Percentiles rank a stretch among this genome's conserved stretches.
These are phyloP conservation scores for Penicillium lagena DNA, from an alignment of 495 filamentous ascomycete species.

Conservation along the genomic window DNA sequence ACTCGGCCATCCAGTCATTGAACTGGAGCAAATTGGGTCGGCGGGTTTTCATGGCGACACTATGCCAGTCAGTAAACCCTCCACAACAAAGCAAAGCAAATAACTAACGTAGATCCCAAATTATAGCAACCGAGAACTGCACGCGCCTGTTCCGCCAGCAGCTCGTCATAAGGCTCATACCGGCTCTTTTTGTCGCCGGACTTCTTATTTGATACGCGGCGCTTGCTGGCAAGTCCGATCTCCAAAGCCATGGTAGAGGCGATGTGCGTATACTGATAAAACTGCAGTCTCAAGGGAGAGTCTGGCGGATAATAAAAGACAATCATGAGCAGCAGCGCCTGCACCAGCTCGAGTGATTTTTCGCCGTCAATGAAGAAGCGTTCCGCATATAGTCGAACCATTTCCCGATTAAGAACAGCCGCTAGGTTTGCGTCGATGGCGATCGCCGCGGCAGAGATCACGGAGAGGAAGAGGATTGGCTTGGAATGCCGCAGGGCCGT, in stretches of 20 bases:
- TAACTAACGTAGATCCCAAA: constrained; percentile 33
- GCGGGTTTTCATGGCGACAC: constrained; percentile 45
- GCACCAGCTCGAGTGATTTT: constrained; percentile 48
- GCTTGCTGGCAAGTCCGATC: constrained; percentile 40
- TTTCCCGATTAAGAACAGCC: constrained; percentile 38
- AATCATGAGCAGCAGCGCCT: constrained; percentile 41
- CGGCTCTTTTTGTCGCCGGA: constrained; percentile 13
- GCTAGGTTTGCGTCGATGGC: constrained; percentile 35
- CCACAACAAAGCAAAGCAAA: too few species aligned
- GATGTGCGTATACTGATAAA: constrained; percentile 50
- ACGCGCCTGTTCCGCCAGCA: constrained; percentile 35
- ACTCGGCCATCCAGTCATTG: constrained; percentile 44
- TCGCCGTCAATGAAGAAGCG: constrained; percentile 42
- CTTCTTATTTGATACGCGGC: constrained; percentile 13
- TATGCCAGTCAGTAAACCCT: constrained; percentile 10
- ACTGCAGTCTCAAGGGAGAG: constrained; percentile 40
- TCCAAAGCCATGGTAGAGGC: constrained; percentile 49
- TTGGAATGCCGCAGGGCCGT: constrained; percentile 35
- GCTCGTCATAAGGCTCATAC: constrained; percentile 21
- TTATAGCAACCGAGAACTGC: constrained; percentile 44
- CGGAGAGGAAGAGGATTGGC: constrained; percentile 44
- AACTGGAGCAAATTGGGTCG: constrained; percentile 45
- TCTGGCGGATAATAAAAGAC: constrained; percentile 45
- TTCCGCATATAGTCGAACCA: constrained; percentile 40
- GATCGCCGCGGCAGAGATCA: constrained; percentile 41